These are phyloP conservation scores for Wickerhamiella siamensis DNA, from an alignment of 805 yeast species.

Conservation along the genomic window DNA sequence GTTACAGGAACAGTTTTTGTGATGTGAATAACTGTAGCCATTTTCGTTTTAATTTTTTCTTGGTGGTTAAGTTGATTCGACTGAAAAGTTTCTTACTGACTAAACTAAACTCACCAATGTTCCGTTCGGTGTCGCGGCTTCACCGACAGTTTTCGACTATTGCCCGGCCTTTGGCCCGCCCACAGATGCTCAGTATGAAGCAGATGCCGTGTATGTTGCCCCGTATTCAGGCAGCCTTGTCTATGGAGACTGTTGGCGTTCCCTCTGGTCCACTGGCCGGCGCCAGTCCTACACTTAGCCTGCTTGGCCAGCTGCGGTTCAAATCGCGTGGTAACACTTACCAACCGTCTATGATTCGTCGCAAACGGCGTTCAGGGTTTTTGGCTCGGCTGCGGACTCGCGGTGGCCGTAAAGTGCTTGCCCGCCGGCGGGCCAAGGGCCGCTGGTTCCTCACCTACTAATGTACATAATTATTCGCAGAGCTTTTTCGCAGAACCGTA, in stretches of 20 bases:
- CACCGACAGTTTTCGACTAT: neutral
- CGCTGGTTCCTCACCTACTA: conserved; percentile 79
- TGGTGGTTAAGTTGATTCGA: neutral
- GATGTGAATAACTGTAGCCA: conserved; percentile 15
- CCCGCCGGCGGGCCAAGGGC: conserved; percentile 72
- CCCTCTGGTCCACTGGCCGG: too few relatives aligned
- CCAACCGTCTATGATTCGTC: conserved; percentile 81
- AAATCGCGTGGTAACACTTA: conserved; percentile 86
- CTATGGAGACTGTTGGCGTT: neutral
- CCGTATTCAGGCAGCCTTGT: neutral
- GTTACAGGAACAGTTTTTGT: conserved; percentile 9
- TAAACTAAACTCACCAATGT: neutral
- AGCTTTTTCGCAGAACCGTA: too few relatives aligned
- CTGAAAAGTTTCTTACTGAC: neutral
- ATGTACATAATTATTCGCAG: neutral
- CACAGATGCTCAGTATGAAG: neutral
- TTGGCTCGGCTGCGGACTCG: conserved; percentile 64
- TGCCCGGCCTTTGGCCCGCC: conserved; percentile 2
- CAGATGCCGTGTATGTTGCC: neutral
- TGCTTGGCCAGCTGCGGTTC: conserved; percentile 15
- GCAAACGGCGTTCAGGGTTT: conserved; percentile 85
- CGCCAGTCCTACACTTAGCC: neutral
- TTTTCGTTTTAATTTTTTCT: neutral
- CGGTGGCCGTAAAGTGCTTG: conserved; percentile 64
- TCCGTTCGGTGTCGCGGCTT: neutral